Evolutionary conservation across 1,284 basidiomycete species (phyloP).

Genomic region (Polyporus tsugae): DNA sequence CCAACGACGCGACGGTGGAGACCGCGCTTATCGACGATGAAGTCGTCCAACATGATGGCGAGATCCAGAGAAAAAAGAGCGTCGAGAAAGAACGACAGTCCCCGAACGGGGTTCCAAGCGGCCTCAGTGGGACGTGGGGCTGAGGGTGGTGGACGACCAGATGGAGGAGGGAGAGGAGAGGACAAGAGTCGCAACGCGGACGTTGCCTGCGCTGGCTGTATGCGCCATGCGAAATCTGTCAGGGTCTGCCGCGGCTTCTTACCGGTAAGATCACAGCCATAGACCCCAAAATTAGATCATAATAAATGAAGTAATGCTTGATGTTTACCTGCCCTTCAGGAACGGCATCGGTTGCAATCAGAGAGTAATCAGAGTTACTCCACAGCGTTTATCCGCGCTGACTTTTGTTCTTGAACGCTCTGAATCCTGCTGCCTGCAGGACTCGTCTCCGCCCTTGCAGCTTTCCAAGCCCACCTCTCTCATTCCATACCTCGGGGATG

Average conservation of each 20-base stretch:
- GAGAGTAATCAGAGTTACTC: not conserved
- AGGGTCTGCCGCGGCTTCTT: not conserved
- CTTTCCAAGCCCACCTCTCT: not conserved
- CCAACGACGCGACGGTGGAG: conserved; percentile 32
- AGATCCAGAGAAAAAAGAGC: conserved; percentile 32
- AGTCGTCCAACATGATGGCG: conserved; percentile 37
- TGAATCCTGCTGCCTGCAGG: not conserved
- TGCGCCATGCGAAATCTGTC: conserved; percentile 10
- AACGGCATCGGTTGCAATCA: not conserved
- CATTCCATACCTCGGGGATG: not conserved
- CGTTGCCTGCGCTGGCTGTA: not conserved
- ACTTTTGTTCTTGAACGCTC: not conserved
- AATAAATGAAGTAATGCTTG: not conserved
- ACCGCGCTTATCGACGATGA: conserved; percentile 34
- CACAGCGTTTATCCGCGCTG: not conserved
- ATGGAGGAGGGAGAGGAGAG: conserved; percentile 4
- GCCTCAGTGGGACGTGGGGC: conserved; percentile 24
- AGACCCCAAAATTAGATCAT: not conserved
- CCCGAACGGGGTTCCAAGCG: conserved; percentile 34
- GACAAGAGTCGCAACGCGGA: not conserved
- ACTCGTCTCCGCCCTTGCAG: not conserved
- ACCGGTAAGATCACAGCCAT: not conserved
- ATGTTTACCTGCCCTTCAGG: not conserved
- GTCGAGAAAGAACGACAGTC: conserved; percentile 41
- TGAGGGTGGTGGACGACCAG: conserved; percentile 18